Evolutionary conservation across 2,329 filamentous ascomycete genomes (phyloP).

Genomic region (Neoascochyta sp.): DNA sequence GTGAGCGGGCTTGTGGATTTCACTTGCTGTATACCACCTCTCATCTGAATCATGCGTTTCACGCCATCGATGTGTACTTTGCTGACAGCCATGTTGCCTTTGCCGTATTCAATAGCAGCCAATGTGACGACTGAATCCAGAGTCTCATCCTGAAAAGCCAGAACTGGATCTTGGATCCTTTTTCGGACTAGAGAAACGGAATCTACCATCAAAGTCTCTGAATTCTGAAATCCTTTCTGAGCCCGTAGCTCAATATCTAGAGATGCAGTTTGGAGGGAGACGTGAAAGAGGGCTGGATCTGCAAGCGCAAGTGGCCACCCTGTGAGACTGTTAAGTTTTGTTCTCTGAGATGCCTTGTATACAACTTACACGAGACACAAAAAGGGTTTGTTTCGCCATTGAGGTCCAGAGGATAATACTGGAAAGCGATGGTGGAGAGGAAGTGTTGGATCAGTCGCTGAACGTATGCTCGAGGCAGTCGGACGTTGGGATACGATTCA

Average conservation of each 20-base stretch:
- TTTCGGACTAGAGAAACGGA: slow-evolving; percentile 52
- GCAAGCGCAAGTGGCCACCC: slow-evolving; percentile 58
- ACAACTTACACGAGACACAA: slow-evolving; percentile 54
- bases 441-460: slow-evolving; percentile 57
- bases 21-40: slow-evolving; percentile 51
- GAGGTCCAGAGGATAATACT: slow-evolving; percentile 58
- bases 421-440: slow-evolving; percentile 55
- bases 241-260: slow-evolving; percentile 54
- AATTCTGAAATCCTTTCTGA: slow-evolving; percentile 52
- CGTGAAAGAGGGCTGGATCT: slow-evolving; percentile 57
- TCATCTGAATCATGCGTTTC: slow-evolving; percentile 48
- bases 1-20: slow-evolving; percentile 52
- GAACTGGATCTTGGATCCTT: slow-evolving; percentile 46
- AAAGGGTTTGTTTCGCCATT: slow-evolving; percentile 55
- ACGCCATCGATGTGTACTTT: slow-evolving; percentile 51
- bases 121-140: slow-evolving; percentile 57
- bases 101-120: slow-evolving; percentile 58
- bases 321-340: no score
- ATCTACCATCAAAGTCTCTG: slow-evolving; percentile 56
- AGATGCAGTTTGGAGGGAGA: slow-evolving; percentile 57
- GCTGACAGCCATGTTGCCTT: slow-evolving; percentile 47
- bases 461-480: slow-evolving; percentile 50
- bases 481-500: slow-evolving; percentile 54
- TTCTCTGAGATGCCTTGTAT: no score
- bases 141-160: slow-evolving; percentile 54